These are phyloP conservation scores for Euphorbia corollata DNA, from an alignment of 441 rosid species.

Conservation along the genomic window DNA sequence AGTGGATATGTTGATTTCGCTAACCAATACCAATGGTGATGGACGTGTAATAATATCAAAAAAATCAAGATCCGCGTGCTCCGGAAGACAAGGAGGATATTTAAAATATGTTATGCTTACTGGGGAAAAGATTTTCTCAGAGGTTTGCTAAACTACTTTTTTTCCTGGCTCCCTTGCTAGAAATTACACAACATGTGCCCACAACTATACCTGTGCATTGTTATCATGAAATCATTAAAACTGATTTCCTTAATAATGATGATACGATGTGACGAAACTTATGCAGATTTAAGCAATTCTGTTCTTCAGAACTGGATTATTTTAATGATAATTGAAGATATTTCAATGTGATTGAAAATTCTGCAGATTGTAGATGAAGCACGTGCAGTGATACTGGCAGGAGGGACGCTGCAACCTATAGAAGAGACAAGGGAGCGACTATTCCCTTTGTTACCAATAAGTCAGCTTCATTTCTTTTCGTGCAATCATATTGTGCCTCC, in stretches of 20 bases:
- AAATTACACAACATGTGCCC: background rate
- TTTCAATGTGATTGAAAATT: conserved; percentile 17
- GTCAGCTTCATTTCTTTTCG: conserved; percentile 73
- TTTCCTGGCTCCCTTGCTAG: conserved; percentile 14
- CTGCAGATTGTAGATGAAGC: conserved; percentile 75
- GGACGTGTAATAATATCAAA: conserved; percentile 84
- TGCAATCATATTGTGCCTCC: conserved; percentile 85
- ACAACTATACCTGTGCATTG: background rate
- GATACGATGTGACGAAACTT: background rate
- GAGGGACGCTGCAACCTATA: conserved; percentile 95
- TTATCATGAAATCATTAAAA: background rate
- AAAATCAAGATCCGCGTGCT: conserved; percentile 35
- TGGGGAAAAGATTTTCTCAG: conserved; percentile 77
- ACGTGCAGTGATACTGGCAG: conserved; percentile 79
- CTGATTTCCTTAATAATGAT: background rate
- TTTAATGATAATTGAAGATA: background rate
- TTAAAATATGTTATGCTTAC: conserved; percentile 89
- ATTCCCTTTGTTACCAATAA: conserved; percentile 68
- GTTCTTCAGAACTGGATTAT: background rate
- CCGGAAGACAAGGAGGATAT: conserved; percentile 50
- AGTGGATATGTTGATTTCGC: conserved; percentile 54
- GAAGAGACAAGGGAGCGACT: conserved; percentile 94
- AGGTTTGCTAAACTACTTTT: conserved; percentile 42
- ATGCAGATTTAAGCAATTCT: background rate
- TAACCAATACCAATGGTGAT: conserved; percentile 76